Percentiles rank a stretch among this genome's conserved stretches.
These are phyloP conservation scores for Microcos paniculata DNA, from an alignment of 345 rosid genomes.

Conservation along the genomic window DNA sequence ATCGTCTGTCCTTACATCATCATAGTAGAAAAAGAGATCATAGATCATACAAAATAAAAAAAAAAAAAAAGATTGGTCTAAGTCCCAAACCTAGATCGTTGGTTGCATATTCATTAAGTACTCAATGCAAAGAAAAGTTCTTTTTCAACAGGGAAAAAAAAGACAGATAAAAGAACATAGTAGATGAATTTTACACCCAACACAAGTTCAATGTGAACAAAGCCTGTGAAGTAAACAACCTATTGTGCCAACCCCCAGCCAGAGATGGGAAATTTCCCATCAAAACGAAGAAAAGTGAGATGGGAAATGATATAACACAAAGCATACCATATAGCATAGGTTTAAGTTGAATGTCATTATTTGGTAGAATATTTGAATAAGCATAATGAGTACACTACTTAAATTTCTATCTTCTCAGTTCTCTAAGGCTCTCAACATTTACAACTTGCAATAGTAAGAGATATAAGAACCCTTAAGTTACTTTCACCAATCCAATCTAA, in stretches of 20 bases:
- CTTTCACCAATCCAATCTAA: not conserved
- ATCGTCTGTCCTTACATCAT: not conserved
- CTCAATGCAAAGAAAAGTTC: not conserved
- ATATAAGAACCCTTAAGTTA: not conserved
- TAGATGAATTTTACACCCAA: not conserved
- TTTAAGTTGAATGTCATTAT: not conserved
- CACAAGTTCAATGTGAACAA: not conserved
- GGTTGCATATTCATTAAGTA: not conserved
- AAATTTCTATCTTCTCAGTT: not conserved
- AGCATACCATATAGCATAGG: not conserved
- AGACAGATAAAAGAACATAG: not conserved
- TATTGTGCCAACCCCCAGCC: not conserved
- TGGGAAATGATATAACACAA: not conserved
- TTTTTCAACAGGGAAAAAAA: not conserved
- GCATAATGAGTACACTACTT: not conserved
- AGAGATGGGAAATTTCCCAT: not conserved
- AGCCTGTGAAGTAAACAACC: not conserved
- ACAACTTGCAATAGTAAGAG: not conserved
- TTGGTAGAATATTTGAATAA: not conserved
- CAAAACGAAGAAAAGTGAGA: not conserved
- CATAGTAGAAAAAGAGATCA: not conserved
- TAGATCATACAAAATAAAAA: not conserved
- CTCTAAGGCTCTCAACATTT: not conserved
- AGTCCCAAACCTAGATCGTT: not conserved
- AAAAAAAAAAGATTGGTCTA: not conserved